phyloP scores from a whole-genome alignment of 1,139 yeast genomes.

The Yamadazyma membranifaciens region DNA sequence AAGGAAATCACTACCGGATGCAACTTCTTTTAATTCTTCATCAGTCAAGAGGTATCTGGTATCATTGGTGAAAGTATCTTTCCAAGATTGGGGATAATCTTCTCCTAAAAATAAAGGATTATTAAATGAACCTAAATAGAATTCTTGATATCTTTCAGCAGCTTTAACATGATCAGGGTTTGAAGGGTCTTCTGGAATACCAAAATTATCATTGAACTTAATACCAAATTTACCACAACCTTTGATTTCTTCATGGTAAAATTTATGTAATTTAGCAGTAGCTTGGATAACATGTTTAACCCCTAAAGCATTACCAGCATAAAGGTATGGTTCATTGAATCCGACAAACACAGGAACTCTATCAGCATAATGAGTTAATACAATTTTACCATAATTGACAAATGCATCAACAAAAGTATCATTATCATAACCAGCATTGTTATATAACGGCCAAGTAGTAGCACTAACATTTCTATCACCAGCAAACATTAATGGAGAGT shows the following conservation, averaged over 20 bases:
- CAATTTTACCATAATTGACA: slow-evolving; percentile 28
- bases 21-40: slow-evolving; percentile 22
- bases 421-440: slow-evolving; percentile 25
- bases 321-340: slow-evolving; percentile 31
- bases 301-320: slow-evolving; percentile 18
- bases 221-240: slow-evolving; percentile 25
- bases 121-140: slow-evolving; percentile 25
- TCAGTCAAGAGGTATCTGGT: slow-evolving; percentile 20
- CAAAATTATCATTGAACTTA: slow-evolving; percentile 19
- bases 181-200: slow-evolving; percentile 18
- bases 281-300: slow-evolving; percentile 29
- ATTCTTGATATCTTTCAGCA: slow-evolving; percentile 25
- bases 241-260: slow-evolving; percentile 26
- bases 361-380: slow-evolving; percentile 30
- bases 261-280: slow-evolving; percentile 26
- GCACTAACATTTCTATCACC: slow-evolving; percentile 8
- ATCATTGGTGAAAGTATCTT: slow-evolving; percentile 19
- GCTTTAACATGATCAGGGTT: slow-evolving; percentile 22
- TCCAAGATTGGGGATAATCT: slow-evolving; percentile 28
- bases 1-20: slow-evolving; percentile 28
- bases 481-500: slow-evolving; percentile 25
- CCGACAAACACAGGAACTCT: slow-evolving; percentile 33
- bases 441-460: slow-evolving; percentile 9
- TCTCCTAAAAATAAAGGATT: slow-evolving; percentile 31
- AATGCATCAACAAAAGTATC: slow-evolving; percentile 29